These are phyloP conservation scores for Aspergillus bridgeri DNA, from an alignment of 495 filamentous ascomycete genomes.

Conservation along the genomic window DNA sequence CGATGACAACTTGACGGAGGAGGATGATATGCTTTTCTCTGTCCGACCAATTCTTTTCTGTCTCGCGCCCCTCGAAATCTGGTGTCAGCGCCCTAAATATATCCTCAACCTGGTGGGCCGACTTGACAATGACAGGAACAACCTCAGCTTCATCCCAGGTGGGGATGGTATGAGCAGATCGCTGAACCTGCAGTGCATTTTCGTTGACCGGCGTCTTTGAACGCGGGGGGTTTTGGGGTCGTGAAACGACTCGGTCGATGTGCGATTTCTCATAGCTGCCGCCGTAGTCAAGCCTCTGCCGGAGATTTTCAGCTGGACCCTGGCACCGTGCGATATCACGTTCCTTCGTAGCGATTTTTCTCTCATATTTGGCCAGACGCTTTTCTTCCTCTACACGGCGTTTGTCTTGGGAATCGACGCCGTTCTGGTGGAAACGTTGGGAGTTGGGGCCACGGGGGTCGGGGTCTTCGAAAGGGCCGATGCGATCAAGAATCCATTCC, in stretches of 20 bases:
- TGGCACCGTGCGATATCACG: too few species aligned
- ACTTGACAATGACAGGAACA: constrained; percentile 77
- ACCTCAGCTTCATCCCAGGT: constrained; percentile 54
- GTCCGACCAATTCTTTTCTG: constrained; percentile 84
- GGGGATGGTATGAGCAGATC: neutral
- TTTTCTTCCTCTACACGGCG: too few species aligned
- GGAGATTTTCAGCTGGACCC: too few species aligned
- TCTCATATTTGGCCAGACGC: too few species aligned
- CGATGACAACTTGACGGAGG: constrained; percentile 71
- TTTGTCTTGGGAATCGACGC: too few species aligned
- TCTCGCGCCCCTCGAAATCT: constrained; percentile 84
- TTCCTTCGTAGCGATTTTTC: too few species aligned
- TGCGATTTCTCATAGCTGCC: neutral
- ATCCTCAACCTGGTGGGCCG: constrained; percentile 79
- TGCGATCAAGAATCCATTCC: neutral
- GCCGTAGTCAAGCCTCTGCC: too few species aligned
- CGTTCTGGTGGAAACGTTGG: too few species aligned
- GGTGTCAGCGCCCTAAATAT: constrained; percentile 73
- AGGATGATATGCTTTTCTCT: constrained; percentile 76
- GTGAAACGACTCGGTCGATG: neutral
- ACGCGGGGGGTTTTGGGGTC: too few species aligned
- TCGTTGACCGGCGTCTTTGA: neutral
- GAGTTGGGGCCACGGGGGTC: too few species aligned
- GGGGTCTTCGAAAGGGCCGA: neutral
- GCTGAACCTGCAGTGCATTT: too few species aligned